These are phyloP conservation scores for Glycine tomentella DNA, from an alignment of 306 rosid genomes.

Conservation along the genomic window DNA sequence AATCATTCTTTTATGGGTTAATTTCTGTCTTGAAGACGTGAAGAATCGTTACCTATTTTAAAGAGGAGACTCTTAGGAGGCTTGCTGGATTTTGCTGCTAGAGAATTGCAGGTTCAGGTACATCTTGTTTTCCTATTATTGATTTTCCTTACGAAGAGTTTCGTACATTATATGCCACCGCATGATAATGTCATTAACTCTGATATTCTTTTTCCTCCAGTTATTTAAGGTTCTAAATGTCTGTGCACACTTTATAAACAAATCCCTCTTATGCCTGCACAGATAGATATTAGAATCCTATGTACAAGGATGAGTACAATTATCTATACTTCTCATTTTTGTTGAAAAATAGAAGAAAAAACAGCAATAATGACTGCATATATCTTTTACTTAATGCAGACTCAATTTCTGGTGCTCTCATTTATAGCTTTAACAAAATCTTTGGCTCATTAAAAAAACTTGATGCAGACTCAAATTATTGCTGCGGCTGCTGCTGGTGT, in stretches of 20 bases:
- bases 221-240: slow-evolving; percentile 32
- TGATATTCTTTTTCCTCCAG: slow-evolving; percentile 1
- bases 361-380: slow-evolving; percentile 50
- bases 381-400: slow-evolving; percentile 72
- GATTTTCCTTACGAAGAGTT: slow-evolving; percentile 39
- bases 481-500: slow-evolving; percentile 99
- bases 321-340: slow-evolving; percentile 37
- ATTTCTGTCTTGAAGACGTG: slow-evolving; percentile 74
- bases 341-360: slow-evolving; percentile 37
- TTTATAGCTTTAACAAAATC: too few relatives aligned
- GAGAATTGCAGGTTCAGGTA: slow-evolving; percentile 99
- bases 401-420: slow-evolving; percentile 55
- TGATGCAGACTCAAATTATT: slow-evolving; percentile 95
- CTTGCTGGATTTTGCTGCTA: slow-evolving; percentile 91
- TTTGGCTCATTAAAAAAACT: background rate
- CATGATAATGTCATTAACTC: slow-evolving; percentile 7
- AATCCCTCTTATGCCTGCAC: slow-evolving; percentile 18
- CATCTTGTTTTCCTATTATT: slow-evolving; percentile 16
- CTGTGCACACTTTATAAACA: background rate
- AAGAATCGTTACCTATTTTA: slow-evolving; percentile 88
- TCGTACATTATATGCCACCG: slow-evolving; percentile 11
- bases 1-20: slow-evolving; percentile 43
- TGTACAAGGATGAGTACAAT: slow-evolving; percentile 32
- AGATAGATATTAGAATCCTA: slow-evolving; percentile 11
- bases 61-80: slow-evolving; percentile 93